phyloP scores from a whole-genome alignment of 352 stramenopile species.

The Globisporangium okanoganense region DNA sequence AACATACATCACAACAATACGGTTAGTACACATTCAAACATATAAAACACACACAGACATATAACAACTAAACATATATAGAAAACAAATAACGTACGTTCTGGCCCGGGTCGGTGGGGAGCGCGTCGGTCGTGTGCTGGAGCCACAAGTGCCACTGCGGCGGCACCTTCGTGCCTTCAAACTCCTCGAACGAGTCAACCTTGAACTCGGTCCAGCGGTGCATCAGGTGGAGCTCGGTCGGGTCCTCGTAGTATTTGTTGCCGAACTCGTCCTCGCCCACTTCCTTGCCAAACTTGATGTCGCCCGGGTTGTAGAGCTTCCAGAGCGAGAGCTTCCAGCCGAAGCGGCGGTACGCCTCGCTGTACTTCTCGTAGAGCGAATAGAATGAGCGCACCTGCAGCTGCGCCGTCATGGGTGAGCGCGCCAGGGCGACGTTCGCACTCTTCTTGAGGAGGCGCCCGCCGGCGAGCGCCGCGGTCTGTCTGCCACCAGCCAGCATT shows the following conservation, averaged over 20 bases:
- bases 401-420: background rate
- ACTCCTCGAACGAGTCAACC: slow-evolving; percentile 75
- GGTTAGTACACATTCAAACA: background rate
- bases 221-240: slow-evolving; percentile 64
- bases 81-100: slow-evolving; percentile 33
- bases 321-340: slow-evolving; percentile 77
- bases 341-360: slow-evolving; percentile 76
- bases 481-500: slow-evolving; percentile 17
- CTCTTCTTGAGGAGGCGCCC: slow-evolving; percentile 27
- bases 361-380: slow-evolving; percentile 80
- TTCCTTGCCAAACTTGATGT: slow-evolving; percentile 85
- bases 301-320: slow-evolving; percentile 87
- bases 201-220: slow-evolving; percentile 85
- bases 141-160: slow-evolving; percentile 87
- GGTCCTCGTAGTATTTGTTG: slow-evolving; percentile 87
- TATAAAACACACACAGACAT: background rate
- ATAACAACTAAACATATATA: background rate
- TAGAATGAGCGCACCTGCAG: slow-evolving; percentile 69
- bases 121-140: slow-evolving; percentile 72
- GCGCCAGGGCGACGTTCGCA: slow-evolving; percentile 5
- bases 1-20: background rate
- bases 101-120: slow-evolving; percentile 52
- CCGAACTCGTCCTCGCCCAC: slow-evolving; percentile 82
- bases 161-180: slow-evolving; percentile 71
- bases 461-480: slow-evolving; percentile 28